phyloP scores from a whole-genome alignment of 2,329 filamentous ascomycete species.

The Dactylellina parvicollis region DNA sequence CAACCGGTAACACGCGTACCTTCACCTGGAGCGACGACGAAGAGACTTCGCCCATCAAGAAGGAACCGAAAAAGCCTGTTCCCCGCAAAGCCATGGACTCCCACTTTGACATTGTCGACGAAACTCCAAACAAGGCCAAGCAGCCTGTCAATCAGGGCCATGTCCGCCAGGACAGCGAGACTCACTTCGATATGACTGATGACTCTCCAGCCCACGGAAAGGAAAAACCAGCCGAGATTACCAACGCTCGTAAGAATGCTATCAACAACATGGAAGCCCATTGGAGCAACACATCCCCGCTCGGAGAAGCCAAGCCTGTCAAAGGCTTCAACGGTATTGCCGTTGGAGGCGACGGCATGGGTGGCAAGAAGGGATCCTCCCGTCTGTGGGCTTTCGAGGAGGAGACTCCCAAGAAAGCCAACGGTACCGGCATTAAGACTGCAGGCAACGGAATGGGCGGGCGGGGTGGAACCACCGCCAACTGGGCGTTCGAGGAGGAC shows the following conservation, averaged over 20 bases:
- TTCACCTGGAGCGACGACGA: constrained; percentile 77
- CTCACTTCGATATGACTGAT: constrained; percentile 81
- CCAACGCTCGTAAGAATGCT: constrained; percentile 73
- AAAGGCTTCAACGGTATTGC: constrained; percentile 56
- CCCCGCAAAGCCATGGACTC: constrained; percentile 80
- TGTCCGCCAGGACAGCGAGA: constrained; percentile 71
- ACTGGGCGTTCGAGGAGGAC: constrained; percentile 68
- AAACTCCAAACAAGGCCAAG: constrained; percentile 65
- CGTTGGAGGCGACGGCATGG: constrained; percentile 57
- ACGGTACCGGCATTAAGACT: constrained; percentile 63
- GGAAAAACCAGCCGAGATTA: constrained; percentile 63
- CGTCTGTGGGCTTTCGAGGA: constrained; percentile 69
- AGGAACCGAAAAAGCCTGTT: constrained; percentile 64
- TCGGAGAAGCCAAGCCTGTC: constrained; percentile 51
- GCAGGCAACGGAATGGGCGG: constrained; percentile 75
- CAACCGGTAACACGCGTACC: constrained; percentile 77
- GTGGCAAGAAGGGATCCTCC: constrained; percentile 52
- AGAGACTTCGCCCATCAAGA: constrained; percentile 68
- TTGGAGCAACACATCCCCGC: constrained; percentile 62
- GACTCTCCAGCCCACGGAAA: constrained; percentile 67
- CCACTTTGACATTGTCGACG: constrained; percentile 86
- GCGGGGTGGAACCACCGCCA: constrained; percentile 65
- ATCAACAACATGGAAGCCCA: constrained; percentile 76
- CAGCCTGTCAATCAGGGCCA: constrained; percentile 45
- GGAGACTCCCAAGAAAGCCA: constrained; percentile 67